Base-by-base conservation (phyloP, 73 alveolate species). In the Blepharisma stoltei region DNA sequence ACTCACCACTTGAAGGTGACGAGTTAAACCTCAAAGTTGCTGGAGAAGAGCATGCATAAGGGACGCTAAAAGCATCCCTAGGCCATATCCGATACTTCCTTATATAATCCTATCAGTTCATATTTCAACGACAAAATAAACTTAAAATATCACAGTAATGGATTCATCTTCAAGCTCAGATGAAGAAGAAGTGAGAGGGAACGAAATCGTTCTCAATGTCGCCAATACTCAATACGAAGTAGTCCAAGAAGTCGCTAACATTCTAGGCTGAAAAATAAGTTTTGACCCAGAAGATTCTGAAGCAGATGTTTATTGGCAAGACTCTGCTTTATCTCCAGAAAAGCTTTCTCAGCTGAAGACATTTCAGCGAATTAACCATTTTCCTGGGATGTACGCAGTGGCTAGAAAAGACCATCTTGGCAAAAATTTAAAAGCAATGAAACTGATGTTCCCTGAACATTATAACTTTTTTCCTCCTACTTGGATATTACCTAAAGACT, bases 401-500 rank as follows among this genome's bases (percentile, higher is more conserved):
- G 89, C 94, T 0, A 67, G 89, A 70, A 90, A 90, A 75, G 89
- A 90, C 71, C 77, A 78, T 44, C 76, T 90, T 18, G 92, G 92
- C 21, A 65, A 78, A 27, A 89, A 90, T 80, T 78, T 92, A 50
- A 71, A 83, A 45, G 89, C 77, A 55, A 81, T 92, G 93, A 52
- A 86, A 54, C 52, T 67, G 53, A 37, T 78, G 73, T 85, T 55
- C 69, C 99, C 99, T 6, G 90, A 90, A 6, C 94, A 89, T 25
- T 94, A 78, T 81, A 87, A 92, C 71, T 95, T 88, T 87, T 88
- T 83, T 53, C 97, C 98, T 4, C 87, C 84, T 67, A 88, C 99
- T 32, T 95, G 95, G 94, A 54, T 69, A 20, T 5, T 69, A 20
- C 79, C 79, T 9, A 44, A 44, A 43, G 79, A 69, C 4, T 69